Percentiles rank a stretch among this genome's conserved stretches.
phyloP scores from a whole-genome alignment of 805 yeast species.

The Soucietia sequanensis region DNA sequence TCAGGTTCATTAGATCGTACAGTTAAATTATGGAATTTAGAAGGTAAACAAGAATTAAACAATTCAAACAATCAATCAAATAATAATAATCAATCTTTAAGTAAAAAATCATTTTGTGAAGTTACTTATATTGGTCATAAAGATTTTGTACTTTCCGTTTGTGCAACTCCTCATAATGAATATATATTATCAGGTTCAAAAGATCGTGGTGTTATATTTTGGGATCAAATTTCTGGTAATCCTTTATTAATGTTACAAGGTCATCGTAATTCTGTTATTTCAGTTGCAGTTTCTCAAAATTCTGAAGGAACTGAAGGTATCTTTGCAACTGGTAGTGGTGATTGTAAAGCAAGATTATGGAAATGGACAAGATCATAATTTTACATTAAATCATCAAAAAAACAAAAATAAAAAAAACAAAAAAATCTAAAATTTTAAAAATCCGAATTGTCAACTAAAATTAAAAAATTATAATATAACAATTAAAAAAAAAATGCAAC shows the following conservation, averaged over 20 bases:
- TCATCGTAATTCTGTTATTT: slow-evolving; percentile 91
- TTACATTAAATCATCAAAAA: too few species aligned
- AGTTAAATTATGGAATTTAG: slow-evolving; percentile 92
- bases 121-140: slow-evolving; percentile 94
- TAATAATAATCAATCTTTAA: slow-evolving; percentile 5
- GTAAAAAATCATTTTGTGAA: slow-evolving; percentile 62
- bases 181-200: slow-evolving; percentile 92
- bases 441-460: too few species aligned
- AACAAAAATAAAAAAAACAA: neutral
- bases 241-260: slow-evolving; percentile 96
- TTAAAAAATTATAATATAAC: too few species aligned
- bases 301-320: slow-evolving; percentile 73
- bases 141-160: slow-evolving; percentile 92
- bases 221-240: slow-evolving; percentile 92
- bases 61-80: slow-evolving; percentile 15
- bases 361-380: slow-evolving; percentile 56
- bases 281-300: slow-evolving; percentile 86
- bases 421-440: neutral
- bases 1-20: slow-evolving; percentile 95
- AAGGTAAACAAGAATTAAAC: slow-evolving; percentile 43
- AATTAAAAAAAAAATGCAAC: too few species aligned
- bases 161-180: slow-evolving; percentile 89
- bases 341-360: slow-evolving; percentile 97
- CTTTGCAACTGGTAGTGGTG: slow-evolving; percentile 97
- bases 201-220: slow-evolving; percentile 94